These are phyloP conservation scores for Endothia cerciana DNA, from an alignment of 2,329 filamentous ascomycete genomes.

Conservation along the genomic window DNA sequence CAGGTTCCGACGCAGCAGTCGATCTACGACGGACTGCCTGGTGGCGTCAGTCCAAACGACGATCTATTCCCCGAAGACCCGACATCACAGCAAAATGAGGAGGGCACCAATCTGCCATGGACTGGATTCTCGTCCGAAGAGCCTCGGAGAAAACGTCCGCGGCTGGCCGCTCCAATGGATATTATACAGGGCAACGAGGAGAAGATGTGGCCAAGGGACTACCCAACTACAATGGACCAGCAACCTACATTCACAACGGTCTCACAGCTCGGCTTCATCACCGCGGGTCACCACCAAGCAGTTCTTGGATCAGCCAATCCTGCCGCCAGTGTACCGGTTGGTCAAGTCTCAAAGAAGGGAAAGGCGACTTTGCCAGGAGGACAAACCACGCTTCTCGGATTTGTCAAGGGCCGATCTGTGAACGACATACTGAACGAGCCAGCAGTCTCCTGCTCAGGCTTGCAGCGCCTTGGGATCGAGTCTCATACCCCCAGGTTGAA, in stretches of 20 bases:
- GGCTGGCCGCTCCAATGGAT: conserved; percentile 36
- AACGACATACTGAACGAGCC: conserved; percentile 6
- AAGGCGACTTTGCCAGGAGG: conserved; percentile 29
- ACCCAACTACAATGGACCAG: conserved; percentile 66
- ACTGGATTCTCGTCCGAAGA: conserved; percentile 43
- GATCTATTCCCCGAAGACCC: conserved; percentile 70
- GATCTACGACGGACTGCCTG: conserved; percentile 57
- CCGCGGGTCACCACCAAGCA: conserved; percentile 59
- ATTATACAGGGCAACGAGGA: conserved; percentile 37
- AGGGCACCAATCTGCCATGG: background rate
- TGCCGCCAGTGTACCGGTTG: conserved; percentile 31
- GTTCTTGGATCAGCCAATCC: conserved; percentile 41
- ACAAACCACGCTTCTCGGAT: conserved; percentile 24
- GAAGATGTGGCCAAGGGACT: conserved; percentile 46
- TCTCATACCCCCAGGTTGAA: background rate
- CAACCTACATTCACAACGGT: conserved; percentile 62
- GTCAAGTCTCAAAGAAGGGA: conserved; percentile 35
- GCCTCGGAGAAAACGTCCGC: conserved; percentile 35
- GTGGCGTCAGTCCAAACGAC: conserved; percentile 65
- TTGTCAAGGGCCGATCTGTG: conserved; percentile 16
- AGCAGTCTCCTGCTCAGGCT: background rate
- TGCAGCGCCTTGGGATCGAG: background rate
- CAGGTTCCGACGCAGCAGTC: conserved; percentile 58
- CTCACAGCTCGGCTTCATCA: conserved; percentile 63
- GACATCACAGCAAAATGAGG: conserved; percentile 1